phyloP scores from a whole-genome alignment of 1,284 basidiomycete genomes.

The Boletellus sp. region DNA sequence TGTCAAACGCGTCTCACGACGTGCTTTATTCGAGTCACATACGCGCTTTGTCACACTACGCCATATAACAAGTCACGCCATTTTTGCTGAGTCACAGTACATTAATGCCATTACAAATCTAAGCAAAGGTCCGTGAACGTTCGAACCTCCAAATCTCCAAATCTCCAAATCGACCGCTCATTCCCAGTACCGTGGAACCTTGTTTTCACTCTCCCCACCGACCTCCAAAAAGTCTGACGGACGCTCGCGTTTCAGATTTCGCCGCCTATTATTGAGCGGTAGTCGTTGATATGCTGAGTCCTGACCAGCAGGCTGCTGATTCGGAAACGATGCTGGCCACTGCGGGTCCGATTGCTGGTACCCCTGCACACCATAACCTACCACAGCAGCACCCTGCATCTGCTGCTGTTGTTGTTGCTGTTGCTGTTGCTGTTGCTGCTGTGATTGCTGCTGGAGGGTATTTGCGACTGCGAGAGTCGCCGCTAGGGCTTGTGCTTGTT shows the following conservation, averaged over 20 bases:
- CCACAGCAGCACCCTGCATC: conserved; percentile 29
- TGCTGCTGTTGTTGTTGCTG: conserved; percentile 28
- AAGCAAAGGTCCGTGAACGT: neutral
- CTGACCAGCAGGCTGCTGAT: conserved; percentile 59
- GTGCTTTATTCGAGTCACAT: conserved; percentile 27
- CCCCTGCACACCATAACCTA: conserved; percentile 40
- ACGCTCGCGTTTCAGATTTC: conserved; percentile 72
- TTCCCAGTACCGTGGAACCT: conserved; percentile 75
- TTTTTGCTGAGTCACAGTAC: neutral
- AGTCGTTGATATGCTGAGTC: conserved; percentile 83
- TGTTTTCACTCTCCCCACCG: conserved; percentile 55
- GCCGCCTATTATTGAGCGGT: conserved; percentile 72
- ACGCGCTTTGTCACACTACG: conserved; percentile 29
- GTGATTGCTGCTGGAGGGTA: conserved; percentile 48
- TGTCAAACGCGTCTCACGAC: conserved; percentile 12
- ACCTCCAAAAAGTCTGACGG: conserved; percentile 81
- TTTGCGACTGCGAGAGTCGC: conserved; percentile 53
- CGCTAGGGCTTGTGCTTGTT: conserved; percentile 68
- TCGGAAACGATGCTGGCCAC: conserved; percentile 53
- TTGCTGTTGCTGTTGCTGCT: conserved; percentile 36
- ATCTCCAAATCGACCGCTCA: conserved; percentile 29
- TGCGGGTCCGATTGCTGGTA: conserved; percentile 35
- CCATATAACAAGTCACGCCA: conserved; percentile 16
- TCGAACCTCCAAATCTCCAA: too few relatives aligned
- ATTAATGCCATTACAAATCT: conserved; percentile 8